Percentiles rank a stretch among this genome's conserved stretches.
Conservation (phyloP, 169 alveolate species). For the Eimeria acervulina region DNA sequence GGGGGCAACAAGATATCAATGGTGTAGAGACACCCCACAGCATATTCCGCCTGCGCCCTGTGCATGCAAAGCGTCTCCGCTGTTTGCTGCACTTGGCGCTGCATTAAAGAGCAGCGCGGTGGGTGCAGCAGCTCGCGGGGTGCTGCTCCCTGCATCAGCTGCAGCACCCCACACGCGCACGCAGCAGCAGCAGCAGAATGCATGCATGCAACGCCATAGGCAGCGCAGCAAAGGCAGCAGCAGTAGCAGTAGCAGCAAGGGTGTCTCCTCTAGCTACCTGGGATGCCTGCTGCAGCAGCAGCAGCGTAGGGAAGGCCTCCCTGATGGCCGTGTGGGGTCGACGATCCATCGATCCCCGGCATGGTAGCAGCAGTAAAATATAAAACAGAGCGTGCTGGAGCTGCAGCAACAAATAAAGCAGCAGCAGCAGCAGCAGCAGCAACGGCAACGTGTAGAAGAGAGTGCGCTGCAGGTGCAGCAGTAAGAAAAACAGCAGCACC, state of each 20-base stretch:
- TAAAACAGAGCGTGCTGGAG: constrained; percentile 20
- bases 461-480: not conserved
- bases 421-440: not conserved
- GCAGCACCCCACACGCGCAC: constrained; percentile 2
- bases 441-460: not conserved
- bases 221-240: not conserved
- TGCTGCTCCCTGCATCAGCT: not conserved
- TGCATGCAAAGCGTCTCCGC: not conserved
- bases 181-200: constrained; percentile 10
- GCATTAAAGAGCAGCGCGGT: constrained; percentile 26
- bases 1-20: constrained; percentile 16
- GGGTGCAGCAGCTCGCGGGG: constrained; percentile 5
- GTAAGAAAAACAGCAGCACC: not conserved
- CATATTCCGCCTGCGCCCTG: not conserved
- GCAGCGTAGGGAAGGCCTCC: constrained; percentile 26
- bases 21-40: constrained; percentile 53
- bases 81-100: constrained; percentile 12
- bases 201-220: not conserved
- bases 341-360: not conserved
- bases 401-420: not conserved
- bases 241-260: constrained; percentile 32
- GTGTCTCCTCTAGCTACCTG: not conserved
- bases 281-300: constrained; percentile 55
- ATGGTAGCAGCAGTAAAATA: constrained; percentile 3
- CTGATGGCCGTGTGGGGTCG: not conserved